phyloP scores from a whole-genome alignment of 2,329 filamentous ascomycete genomes.

The Ceratocystis diversiconidia region DNA sequence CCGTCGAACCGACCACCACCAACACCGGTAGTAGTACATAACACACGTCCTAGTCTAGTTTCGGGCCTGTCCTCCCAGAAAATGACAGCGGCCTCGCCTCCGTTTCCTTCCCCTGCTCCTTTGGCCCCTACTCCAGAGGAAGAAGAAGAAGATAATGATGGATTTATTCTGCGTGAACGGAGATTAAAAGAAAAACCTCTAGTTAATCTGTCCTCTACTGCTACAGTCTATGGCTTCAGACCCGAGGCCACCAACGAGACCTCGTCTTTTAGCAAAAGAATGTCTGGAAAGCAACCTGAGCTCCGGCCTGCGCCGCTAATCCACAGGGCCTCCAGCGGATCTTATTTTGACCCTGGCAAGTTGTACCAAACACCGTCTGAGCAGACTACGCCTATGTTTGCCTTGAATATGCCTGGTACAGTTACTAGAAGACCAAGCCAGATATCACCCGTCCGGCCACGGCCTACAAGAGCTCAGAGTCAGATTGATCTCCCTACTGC shows the following conservation, averaged over 20 bases:
- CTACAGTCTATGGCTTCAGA: not conserved
- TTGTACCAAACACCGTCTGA: not conserved
- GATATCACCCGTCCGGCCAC: conserved; percentile 8
- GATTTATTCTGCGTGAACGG: not conserved
- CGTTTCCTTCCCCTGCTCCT: not conserved
- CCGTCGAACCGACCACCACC: not conserved
- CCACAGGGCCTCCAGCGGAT: conserved; percentile 4
- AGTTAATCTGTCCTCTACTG: not conserved
- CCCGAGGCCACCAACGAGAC: not conserved
- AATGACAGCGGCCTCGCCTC: not conserved
- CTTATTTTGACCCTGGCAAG: not conserved
- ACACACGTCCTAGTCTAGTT: not conserved
- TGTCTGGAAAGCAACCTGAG: conserved; percentile 35
- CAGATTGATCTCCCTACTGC: conserved; percentile 13
- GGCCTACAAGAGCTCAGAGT: conserved; percentile 10
- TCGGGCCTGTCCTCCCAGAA: not conserved
- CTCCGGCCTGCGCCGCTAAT: conserved; percentile 10
- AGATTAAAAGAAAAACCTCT: not conserved
- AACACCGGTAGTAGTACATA: conserved; percentile 12
- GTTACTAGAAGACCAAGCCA: not conserved
- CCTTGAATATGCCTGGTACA: not conserved
- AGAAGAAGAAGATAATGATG: conserved; percentile 5
- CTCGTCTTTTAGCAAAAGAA: conserved; percentile 30
- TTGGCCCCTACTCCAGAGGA: conserved; percentile 13
- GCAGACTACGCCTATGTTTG: not conserved